Evolutionary conservation across 2,329 filamentous ascomycete genomes (phyloP), one percentile per base, ranked within the genome.

Genomic region (Dothistroma pini): DNA sequence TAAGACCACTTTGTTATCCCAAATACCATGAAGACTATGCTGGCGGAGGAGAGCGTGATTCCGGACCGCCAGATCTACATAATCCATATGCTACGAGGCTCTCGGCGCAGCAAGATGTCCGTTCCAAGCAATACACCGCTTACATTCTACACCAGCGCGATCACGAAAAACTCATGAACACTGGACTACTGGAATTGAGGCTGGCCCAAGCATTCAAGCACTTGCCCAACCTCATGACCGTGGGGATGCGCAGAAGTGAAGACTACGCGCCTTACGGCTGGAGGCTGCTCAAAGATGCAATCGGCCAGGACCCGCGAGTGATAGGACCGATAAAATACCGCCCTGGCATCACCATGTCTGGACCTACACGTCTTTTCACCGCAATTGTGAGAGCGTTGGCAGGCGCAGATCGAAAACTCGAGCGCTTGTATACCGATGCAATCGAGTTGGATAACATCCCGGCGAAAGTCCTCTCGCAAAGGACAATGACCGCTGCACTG

Each of bases 381-480:
- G 68, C 68, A 14, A 63, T 72, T 25, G 58, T 71, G 1, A 54
- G 62, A 14, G 66, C 69, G 16, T 48, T 67, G 7, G 65, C 69
- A 1, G 54, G 56, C 1, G 57, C 63, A 2, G 52, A 57, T 10
- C 48, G 62, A 6, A 34, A 41, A 29, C 52, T 74, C 11, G 52
- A 68, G n/a, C 62, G 71, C n/a, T 62, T 74, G 5, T 74, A 74
- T 53, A 74, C 71, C 10, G 71, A 74, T 56, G 71, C 68, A 1
- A 66, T 74, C 22, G 68, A 74, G 53, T 60, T 73, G 8, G 71
- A 73, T 58, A 66, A 70, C 34, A 66, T 73, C 19, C 44, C 47
- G 16, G 32, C 62, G 1, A 49, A 58, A 2, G n/a, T 47, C 1
- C 59, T 72, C 2, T 52, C 65, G 10, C 59, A 67, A 52, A 32